Conservation (phyloP, 2,329 filamentous ascomycete genomes). For the Pseudogymnoascus sp. region DNA sequence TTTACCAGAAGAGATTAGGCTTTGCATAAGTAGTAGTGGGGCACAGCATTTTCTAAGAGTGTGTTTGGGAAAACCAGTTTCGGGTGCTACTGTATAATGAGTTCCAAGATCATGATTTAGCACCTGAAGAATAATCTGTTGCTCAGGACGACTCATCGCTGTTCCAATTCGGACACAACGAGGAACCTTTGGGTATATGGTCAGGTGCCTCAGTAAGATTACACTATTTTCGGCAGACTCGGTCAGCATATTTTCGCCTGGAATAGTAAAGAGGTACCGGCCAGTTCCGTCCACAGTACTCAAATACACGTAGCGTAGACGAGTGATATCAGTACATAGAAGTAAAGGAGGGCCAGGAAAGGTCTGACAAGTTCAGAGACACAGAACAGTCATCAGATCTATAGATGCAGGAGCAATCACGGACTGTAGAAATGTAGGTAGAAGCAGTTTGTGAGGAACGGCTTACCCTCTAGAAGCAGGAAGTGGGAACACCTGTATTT, state of each 20-base stretch:
- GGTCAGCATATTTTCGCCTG: background rate
- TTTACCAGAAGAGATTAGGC: too few relatives aligned
- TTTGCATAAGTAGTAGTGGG: too few relatives aligned
- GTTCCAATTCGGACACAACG: background rate
- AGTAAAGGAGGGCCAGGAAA: background rate
- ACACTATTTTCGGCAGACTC: background rate
- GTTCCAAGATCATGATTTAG: background rate
- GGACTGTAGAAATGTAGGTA: too few relatives aligned
- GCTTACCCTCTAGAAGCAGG: too few relatives aligned
- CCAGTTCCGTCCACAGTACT: background rate
- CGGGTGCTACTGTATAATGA: background rate
- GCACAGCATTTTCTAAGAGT: too few relatives aligned
- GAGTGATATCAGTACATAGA: background rate
- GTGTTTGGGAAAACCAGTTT: too few relatives aligned
- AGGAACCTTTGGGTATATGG: background rate
- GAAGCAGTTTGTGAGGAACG: too few relatives aligned
- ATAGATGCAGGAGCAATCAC: background rate
- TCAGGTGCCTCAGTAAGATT: background rate
- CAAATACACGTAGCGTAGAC: background rate
- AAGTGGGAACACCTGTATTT: constrained; percentile 20
- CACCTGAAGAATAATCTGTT: background rate
- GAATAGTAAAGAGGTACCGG: background rate
- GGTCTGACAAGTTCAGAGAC: background rate
- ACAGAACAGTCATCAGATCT: background rate
- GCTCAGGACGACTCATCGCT: background rate